A percentile compares a stretch with the other conserved stretches of the same genome.
Conservation (phyloP, 306 rosid species). For the Rosa persica region DNA sequence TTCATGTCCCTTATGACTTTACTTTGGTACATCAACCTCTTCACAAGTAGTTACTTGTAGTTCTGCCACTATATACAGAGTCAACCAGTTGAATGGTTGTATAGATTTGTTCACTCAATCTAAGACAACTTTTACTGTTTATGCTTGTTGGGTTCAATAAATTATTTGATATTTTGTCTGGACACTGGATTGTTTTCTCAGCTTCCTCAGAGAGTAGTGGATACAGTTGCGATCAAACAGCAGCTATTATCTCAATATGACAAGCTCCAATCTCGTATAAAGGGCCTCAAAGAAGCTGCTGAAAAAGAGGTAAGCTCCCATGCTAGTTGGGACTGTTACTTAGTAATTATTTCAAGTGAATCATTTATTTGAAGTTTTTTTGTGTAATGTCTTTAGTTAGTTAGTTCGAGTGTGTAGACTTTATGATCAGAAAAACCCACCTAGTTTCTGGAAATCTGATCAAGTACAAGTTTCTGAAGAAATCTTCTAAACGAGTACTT, state of each 20-base stretch:
- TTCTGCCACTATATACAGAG: neutral
- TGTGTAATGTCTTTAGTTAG: neutral
- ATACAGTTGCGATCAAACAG: conserved; percentile 74
- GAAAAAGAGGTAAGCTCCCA: conserved; percentile 71
- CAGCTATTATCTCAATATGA: conserved; percentile 91
- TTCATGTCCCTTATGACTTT: neutral
- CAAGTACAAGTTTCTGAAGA: neutral
- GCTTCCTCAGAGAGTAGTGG: conserved; percentile 87
- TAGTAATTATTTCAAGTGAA: neutral
- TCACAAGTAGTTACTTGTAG: neutral
- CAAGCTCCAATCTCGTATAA: conserved; percentile 81
- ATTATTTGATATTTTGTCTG: neutral
- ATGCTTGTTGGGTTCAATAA: neutral
- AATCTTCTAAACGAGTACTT: neutral
- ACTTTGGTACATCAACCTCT: neutral
- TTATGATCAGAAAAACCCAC: neutral
- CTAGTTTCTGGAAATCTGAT: neutral
- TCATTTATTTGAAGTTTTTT: neutral
- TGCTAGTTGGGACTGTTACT: conserved; percentile 29
- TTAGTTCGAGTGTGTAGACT: neutral
- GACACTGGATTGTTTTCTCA: conserved; percentile 35
- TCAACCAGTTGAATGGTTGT: neutral
- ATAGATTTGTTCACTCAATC: neutral
- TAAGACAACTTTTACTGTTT: neutral
- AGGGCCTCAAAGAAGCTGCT: conserved; percentile 77